Percentiles rank a stretch among this genome's conserved stretches.
Conservation (phyloP, 805 yeast species). For the Starmera amethionina region DNA sequence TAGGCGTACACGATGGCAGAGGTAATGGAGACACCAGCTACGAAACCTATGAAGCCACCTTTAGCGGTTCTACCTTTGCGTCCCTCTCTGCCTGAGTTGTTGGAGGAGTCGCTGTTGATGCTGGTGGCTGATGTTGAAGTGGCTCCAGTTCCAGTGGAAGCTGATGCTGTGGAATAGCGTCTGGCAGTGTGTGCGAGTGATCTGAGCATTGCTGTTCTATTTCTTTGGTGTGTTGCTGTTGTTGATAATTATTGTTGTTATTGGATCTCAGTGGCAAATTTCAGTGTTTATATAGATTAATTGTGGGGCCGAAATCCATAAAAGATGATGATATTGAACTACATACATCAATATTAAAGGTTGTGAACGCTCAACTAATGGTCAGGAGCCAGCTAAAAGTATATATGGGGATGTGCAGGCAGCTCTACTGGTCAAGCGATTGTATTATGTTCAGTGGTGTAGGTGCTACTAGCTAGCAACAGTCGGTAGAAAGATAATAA, state of each 20-base stretch:
- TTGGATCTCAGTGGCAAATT: not conserved
- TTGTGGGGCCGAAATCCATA: too few relatives aligned
- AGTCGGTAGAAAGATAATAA: too few relatives aligned
- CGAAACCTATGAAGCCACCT: slow-evolving; percentile 60
- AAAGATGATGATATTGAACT: too few relatives aligned
- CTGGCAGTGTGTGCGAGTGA: slow-evolving; percentile 3
- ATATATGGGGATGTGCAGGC: too few relatives aligned
- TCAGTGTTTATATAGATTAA: not conserved
- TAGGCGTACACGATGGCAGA: slow-evolving; percentile 73
- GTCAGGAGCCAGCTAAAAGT: too few relatives aligned
- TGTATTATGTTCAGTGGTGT: too few relatives aligned
- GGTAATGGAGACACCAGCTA: slow-evolving; percentile 65
- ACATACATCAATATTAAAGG: too few relatives aligned
- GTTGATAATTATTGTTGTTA: not conserved
- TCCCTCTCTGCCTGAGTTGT: slow-evolving; percentile 8
- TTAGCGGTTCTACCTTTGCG: slow-evolving; percentile 29
- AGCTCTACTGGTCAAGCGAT: too few relatives aligned
- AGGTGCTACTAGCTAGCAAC: too few relatives aligned
- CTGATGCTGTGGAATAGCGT: slow-evolving; percentile 1
- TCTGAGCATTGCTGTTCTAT: not conserved
- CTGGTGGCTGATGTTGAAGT: not conserved
- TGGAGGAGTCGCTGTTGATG: not conserved
- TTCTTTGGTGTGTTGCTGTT: not conserved
- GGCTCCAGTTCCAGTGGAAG: not conserved
- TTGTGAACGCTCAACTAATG: too few relatives aligned